These are phyloP conservation scores for Pholiota conissans DNA, from an alignment of 768 basidiomycete species.

Conservation along the genomic window DNA sequence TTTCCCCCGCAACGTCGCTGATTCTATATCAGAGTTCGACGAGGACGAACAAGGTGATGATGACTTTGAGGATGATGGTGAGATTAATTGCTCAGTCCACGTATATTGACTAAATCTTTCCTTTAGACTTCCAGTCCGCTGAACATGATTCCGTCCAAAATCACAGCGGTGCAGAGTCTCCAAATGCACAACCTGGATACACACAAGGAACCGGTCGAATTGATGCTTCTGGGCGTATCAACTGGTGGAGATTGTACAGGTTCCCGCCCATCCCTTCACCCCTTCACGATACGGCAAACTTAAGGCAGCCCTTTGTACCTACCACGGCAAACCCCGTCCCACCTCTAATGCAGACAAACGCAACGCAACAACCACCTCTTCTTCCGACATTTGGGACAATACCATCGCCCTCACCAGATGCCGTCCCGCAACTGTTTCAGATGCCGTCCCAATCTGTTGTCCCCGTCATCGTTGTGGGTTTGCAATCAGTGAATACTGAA, in stretches of 20 bases:
- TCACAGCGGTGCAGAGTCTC: neutral
- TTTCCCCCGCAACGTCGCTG: slow-evolving; percentile 31
- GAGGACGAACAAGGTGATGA: slow-evolving; percentile 29
- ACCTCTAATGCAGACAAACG: neutral
- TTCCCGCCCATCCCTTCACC: slow-evolving; percentile 64
- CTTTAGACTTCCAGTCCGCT: slow-evolving; percentile 18
- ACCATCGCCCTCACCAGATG: neutral
- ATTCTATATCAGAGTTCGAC: slow-evolving; percentile 37
- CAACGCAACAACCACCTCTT: slow-evolving; percentile 10
- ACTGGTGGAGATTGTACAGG: slow-evolving; percentile 85
- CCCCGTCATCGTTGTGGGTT: slow-evolving; percentile 81
- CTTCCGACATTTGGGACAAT: slow-evolving; percentile 1
- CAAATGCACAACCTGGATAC: neutral
- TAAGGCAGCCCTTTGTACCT: slow-evolving; percentile 1
- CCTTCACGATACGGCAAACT: slow-evolving; percentile 20
- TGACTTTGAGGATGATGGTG: slow-evolving; percentile 11
- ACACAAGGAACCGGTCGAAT: slow-evolving; percentile 19
- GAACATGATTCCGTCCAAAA: slow-evolving; percentile 2
- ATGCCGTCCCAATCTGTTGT: slow-evolving; percentile 50
- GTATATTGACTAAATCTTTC: neutral
- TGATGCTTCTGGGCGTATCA: slow-evolving; percentile 49
- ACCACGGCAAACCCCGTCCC: neutral
- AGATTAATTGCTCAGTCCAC: too few species aligned
- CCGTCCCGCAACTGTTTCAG: slow-evolving; percentile 9
- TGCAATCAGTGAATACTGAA: slow-evolving; percentile 67